Percentiles rank a stretch among this genome's conserved stretches.
Conservation (phyloP, 169 alveolate genomes). For the Cytauxzoon felis region DNA sequence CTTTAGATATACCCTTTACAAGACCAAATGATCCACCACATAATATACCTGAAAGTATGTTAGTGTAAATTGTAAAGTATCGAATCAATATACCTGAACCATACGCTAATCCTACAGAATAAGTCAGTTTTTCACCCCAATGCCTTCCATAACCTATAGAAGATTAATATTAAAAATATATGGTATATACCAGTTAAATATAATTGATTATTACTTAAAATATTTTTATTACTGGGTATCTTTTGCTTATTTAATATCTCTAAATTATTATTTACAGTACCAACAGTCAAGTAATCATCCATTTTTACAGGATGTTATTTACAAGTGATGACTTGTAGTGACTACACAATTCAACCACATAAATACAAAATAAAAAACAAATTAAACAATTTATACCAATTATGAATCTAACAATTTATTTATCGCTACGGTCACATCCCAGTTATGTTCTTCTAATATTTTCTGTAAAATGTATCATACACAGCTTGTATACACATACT, state of each 20-base stretch:
- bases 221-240: constrained; percentile 43
- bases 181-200: constrained; percentile 49
- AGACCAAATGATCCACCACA: constrained; percentile 82
- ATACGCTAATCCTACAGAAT: constrained; percentile 82
- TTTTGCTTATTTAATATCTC: constrained; percentile 63
- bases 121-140: constrained; percentile 83
- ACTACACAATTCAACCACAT: not conserved
- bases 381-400: not conserved
- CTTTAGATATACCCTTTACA: constrained; percentile 76
- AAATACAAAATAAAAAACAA: not conserved
- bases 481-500: not conserved
- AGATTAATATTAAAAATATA: not conserved
- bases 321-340: not conserved
- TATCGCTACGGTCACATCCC: constrained; percentile 85
- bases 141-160: constrained; percentile 77
- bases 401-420: constrained; percentile 71
- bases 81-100: constrained; percentile 74
- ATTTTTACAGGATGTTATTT: constrained; percentile 38
- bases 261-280: constrained; percentile 63
- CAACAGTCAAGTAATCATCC: constrained; percentile 73
- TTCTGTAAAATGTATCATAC: constrained; percentile 10
- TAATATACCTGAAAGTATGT: constrained; percentile 65
- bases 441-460: constrained; percentile 74
- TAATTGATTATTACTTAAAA: constrained; percentile 55
- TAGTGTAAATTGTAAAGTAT: not conserved